Evolutionary conservation across 2,329 filamentous ascomycete species (phyloP).

Genomic region (Xylariales sp.): DNA sequence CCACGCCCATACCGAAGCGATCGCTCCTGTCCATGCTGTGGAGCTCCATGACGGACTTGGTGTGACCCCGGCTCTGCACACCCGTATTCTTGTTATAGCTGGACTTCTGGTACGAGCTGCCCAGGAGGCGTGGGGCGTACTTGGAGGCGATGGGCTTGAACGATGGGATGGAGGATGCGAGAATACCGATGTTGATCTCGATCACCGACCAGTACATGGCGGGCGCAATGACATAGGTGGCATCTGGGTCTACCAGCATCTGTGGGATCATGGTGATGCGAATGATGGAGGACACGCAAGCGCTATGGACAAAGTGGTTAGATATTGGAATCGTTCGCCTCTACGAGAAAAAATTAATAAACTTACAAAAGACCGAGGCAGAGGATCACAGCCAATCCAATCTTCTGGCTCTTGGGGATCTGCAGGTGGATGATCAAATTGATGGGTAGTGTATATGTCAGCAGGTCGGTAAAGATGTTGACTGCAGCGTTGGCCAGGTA

Average conservation of each 20-base stretch:
- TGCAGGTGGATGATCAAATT: slow-evolving; percentile 36
- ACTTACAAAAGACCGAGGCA: slow-evolving; percentile 37
- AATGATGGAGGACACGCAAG: slow-evolving; percentile 40
- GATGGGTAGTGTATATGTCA: slow-evolving; percentile 40
- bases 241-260: slow-evolving; percentile 31
- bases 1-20: background rate
- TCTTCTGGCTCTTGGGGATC: slow-evolving; percentile 38
- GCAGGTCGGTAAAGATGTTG: slow-evolving; percentile 40
- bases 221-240: slow-evolving; percentile 28
- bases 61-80: background rate
- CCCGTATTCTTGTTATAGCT: background rate
- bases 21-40: slow-evolving; percentile 5
- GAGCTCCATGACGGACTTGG: slow-evolving; percentile 4
- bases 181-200: slow-evolving; percentile 30
- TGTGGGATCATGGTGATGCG: slow-evolving; percentile 38
- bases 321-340: background rate
- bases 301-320: slow-evolving; percentile 19
- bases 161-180: slow-evolving; percentile 29
- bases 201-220: slow-evolving; percentile 37
- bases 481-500: slow-evolving; percentile 42
- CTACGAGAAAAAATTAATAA: background rate
- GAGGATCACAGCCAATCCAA: slow-evolving; percentile 35
- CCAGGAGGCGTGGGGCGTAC: slow-evolving; percentile 33
- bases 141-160: slow-evolving; percentile 27
- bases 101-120: slow-evolving; percentile 13